These are phyloP conservation scores for Nothophoma quercina DNA, from an alignment of 2,329 filamentous ascomycete genomes.

Conservation along the genomic window DNA sequence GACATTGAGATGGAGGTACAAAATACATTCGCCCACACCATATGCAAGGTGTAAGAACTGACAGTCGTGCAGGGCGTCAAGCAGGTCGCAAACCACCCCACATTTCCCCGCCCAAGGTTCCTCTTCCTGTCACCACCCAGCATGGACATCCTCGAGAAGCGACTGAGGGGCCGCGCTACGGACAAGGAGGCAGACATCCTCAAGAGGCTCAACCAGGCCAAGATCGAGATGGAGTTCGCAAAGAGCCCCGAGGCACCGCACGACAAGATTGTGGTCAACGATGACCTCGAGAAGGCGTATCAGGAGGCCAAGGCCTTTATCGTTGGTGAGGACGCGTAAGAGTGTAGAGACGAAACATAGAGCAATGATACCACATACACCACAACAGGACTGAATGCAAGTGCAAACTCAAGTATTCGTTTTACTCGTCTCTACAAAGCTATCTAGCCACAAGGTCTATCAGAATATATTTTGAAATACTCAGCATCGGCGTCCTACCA, in stretches of 20 bases:
- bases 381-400: conserved; percentile 6
- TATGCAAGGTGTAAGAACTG: background rate
- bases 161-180: conserved; percentile 54
- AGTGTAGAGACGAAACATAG: background rate
- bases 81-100: conserved; percentile 78
- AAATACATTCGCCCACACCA: background rate
- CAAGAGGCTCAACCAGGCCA: conserved; percentile 57
- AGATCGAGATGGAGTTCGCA: conserved; percentile 53
- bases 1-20: conserved; percentile 95
- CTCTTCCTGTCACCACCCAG: conserved; percentile 85
- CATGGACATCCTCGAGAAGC: conserved; percentile 73
- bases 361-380: conserved; percentile 13
- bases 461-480: conserved; percentile 57
- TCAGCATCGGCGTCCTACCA: conserved; percentile 53
- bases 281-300: conserved; percentile 60
- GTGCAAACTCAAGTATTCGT: background rate
- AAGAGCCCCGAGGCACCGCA: conserved; percentile 54
- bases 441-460: conserved; percentile 49
- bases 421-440: conserved; percentile 18
- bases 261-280: conserved; percentile 61
- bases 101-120: conserved; percentile 74
- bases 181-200: conserved; percentile 59
- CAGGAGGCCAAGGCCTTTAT: conserved; percentile 60
- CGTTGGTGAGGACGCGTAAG: conserved; percentile 48
- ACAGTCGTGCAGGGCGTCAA: conserved; percentile 73